Conservation (phyloP, 2,329 filamentous ascomycete species). For the Trichoderma sp. region DNA sequence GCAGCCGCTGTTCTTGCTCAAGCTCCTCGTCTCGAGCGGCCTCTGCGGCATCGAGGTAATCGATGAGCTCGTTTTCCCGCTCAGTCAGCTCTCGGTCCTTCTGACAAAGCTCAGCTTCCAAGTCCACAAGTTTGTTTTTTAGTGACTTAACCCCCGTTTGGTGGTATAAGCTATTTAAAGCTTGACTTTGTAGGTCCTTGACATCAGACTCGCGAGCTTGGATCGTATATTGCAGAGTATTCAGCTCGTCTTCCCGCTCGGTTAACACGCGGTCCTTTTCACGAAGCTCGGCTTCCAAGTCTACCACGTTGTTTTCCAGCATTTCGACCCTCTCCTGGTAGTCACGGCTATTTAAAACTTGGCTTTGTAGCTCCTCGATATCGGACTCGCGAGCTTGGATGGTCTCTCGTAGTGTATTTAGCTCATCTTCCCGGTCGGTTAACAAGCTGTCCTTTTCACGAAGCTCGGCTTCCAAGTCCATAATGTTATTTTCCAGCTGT, state of each 20-base stretch:
- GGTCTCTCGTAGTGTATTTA: constrained; percentile 58
- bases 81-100: no score
- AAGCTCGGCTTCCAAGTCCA: constrained; percentile 73
- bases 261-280: constrained; percentile 74
- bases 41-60: no score
- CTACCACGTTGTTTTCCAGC: constrained; percentile 71
- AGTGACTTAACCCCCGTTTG: no score
- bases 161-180: no score
- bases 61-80: no score
- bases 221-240: no score
- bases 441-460: constrained; percentile 74
- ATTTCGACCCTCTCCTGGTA: constrained; percentile 63
- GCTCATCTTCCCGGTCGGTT: constrained; percentile 71
- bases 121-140: no score
- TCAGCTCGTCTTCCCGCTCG: constrained; percentile 73
- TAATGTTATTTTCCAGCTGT: constrained; percentile 71
- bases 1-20: no score
- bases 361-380: constrained; percentile 60
- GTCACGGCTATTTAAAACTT: constrained; percentile 58
- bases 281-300: constrained; percentile 73
- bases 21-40: no score
- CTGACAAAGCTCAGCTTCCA: no score
- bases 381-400: constrained; percentile 62
- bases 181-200: no score
- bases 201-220: no score